Conservation (phyloP, 2,329 filamentous ascomycete species). For the Scedosporium minutisporum region DNA sequence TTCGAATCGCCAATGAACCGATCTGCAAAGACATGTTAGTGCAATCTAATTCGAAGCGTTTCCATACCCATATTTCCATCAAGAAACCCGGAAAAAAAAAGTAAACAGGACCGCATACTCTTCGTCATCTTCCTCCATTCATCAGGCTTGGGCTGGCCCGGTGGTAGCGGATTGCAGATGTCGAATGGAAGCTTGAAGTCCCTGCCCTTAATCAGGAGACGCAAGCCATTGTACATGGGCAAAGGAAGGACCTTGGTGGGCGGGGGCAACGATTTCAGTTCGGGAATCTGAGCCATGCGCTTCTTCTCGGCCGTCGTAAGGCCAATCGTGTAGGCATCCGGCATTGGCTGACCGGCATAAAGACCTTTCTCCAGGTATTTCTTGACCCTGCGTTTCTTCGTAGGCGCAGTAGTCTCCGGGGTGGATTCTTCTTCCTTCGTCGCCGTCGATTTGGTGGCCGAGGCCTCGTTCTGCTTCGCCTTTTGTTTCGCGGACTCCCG, state of each 20-base stretch:
- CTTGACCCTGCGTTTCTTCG: conserved; percentile 47
- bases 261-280: conserved; percentile 33
- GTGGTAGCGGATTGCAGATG: conserved; percentile 76
- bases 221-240: conserved; percentile 69
- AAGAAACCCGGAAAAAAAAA: not conserved
- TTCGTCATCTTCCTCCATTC: conserved; percentile 89
- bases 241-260: conserved; percentile 55
- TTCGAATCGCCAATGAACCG: conserved; percentile 81
- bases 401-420: conserved; percentile 20
- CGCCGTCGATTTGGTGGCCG: not conserved
- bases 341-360: conserved; percentile 69
- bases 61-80: conserved; percentile 9
- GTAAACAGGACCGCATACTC: conserved; percentile 47
- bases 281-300: conserved; percentile 35
- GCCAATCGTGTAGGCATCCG: conserved; percentile 35
- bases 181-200: conserved; percentile 88
- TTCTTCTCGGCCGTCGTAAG: conserved; percentile 43
- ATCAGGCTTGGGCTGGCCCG: conserved; percentile 81
- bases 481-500: conserved; percentile 29
- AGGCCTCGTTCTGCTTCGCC: conserved; percentile 17
- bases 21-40: conserved; percentile 45
- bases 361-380: conserved; percentile 75
- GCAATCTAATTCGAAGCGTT: not conserved
- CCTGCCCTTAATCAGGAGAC: conserved; percentile 59
- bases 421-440: conserved; percentile 13